phyloP scores from a whole-genome alignment of 148 eudicot species.

The Selenicereus undatus region DNA sequence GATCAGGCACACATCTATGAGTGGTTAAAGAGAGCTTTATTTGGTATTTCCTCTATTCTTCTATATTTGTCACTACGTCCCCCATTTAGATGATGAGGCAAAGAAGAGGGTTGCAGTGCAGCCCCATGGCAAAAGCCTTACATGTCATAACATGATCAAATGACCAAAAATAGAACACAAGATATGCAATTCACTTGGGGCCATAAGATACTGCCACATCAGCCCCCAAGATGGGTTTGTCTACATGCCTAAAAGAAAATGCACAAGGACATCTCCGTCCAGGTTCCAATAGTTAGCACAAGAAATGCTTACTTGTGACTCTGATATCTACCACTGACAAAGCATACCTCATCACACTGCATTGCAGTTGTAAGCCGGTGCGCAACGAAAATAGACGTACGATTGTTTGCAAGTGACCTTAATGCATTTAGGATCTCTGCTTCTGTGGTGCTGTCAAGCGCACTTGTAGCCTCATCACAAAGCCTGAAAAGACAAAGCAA shows the following conservation, averaged over 20 bases:
- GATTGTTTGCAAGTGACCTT: constrained; percentile 73
- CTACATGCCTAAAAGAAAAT: neutral
- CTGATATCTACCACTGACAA: constrained; percentile 11
- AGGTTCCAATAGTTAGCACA: neutral
- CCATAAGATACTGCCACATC: neutral
- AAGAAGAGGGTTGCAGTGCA: too few relatives aligned
- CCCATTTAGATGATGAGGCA: too few relatives aligned
- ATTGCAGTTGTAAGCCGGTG: constrained; percentile 98
- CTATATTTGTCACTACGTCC: too few relatives aligned
- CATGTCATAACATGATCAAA: neutral
- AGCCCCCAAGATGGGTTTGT: neutral
- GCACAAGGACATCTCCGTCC: neutral
- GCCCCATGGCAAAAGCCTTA: too few relatives aligned
- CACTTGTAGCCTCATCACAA: constrained; percentile 98
- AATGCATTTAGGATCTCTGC: constrained; percentile 86
- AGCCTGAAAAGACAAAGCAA: constrained; percentile 42
- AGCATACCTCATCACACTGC: constrained; percentile 89
- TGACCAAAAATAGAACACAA: neutral
- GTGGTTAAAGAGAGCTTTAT: too few relatives aligned
- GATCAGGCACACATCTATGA: too few relatives aligned
- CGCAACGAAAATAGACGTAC: constrained; percentile 85
- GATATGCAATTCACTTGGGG: too few relatives aligned
- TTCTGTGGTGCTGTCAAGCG: constrained; percentile 95
- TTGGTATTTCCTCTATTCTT: too few relatives aligned
- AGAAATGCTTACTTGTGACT: neutral